Evolutionary conservation across 306 rosid species (phyloP).

Genomic region (Hylodesmum podocarpum): DNA sequence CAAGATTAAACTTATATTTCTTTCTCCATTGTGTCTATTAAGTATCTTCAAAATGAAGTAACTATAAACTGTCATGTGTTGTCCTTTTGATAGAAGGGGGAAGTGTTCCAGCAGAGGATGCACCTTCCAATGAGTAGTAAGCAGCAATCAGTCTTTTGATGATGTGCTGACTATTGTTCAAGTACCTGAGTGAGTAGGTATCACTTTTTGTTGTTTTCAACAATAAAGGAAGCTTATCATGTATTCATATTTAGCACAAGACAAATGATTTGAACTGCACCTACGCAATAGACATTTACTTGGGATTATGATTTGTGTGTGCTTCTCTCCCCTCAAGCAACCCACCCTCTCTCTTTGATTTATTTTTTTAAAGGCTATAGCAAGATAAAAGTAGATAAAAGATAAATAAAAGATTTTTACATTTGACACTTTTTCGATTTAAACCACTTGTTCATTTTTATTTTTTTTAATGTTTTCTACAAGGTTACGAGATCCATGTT

Average conservation of each 20-base stretch:
- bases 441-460: no score
- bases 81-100: conserved; percentile 56
- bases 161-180: conserved; percentile 41
- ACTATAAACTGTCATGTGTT: background rate
- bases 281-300: conserved; percentile 18
- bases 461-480: no score
- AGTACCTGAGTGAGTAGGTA: conserved; percentile 39
- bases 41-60: conserved; percentile 6
- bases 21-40: background rate
- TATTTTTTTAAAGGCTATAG: background rate
- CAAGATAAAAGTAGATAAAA: conserved; percentile 2
- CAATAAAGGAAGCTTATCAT: conserved; percentile 41
- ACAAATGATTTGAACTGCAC: conserved; percentile 35
- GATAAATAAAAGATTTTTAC: background rate
- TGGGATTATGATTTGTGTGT: conserved; percentile 25
- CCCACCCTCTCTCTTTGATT: background rate
- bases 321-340: background rate
- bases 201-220: conserved; percentile 40
- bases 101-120: conserved; percentile 62
- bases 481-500: no score
- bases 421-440: background rate
- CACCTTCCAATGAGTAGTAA: conserved; percentile 64
- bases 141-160: conserved; percentile 37
- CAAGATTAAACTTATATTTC: background rate
- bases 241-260: conserved; percentile 40